These are phyloP conservation scores for Durusdinium trenchii DNA, from an alignment of 73 alveolate species.

Conservation along the genomic window DNA sequence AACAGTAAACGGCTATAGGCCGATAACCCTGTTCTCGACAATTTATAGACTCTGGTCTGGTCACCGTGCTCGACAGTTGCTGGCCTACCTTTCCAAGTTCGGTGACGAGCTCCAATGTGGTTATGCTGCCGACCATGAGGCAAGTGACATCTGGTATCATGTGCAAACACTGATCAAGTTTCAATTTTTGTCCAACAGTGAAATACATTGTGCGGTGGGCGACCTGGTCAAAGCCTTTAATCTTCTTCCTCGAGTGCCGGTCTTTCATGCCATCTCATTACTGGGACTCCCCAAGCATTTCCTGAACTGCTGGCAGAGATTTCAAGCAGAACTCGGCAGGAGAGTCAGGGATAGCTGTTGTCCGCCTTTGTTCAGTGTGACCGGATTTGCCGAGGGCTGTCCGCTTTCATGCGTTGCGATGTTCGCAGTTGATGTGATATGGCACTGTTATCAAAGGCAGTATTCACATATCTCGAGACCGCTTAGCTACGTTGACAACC, in stretches of 20 bases:
- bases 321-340: neutral
- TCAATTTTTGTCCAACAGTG: no score
- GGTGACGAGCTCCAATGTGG: neutral
- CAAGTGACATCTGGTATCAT: neutral
- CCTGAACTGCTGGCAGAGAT: neutral
- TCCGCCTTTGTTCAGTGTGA: neutral
- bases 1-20: neutral
- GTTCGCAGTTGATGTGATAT: neutral
- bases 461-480: neutral
- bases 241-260: neutral
- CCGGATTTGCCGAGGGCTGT: slow-evolving; percentile 24
- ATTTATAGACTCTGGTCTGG: neutral
- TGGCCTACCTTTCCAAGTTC: neutral
- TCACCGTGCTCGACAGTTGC: neutral
- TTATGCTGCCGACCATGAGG: neutral
- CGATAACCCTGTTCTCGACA: neutral
- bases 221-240: slow-evolving; percentile 22
- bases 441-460: neutral
- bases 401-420: neutral
- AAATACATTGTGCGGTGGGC: neutral
- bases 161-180: neutral
- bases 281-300: neutral
- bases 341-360: neutral
- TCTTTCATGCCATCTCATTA: neutral
- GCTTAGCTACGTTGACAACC: neutral